Evolutionary conservation across 106 monocot genomes (phyloP).

Genomic region (Narthecium ossifragum): DNA sequence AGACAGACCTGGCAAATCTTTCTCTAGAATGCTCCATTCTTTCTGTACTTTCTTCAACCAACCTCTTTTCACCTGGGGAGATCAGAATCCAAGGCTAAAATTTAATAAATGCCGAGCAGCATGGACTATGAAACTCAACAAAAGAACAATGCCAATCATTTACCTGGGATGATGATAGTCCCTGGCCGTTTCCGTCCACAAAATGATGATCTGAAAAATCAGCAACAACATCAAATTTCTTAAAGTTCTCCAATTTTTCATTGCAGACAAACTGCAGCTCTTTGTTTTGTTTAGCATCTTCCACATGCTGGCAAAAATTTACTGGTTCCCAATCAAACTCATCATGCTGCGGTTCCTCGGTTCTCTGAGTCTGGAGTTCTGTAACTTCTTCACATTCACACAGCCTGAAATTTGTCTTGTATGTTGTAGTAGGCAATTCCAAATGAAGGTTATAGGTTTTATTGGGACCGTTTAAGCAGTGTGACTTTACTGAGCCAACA

Average conservation of each 20-base stretch:
- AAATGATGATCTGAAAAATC: constrained; percentile 89
- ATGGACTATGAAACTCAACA: neutral
- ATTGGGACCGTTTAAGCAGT: neutral
- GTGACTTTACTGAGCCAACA: constrained; percentile 17
- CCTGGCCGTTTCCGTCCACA: constrained; percentile 17
- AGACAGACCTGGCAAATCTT: constrained; percentile 16
- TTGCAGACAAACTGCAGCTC: constrained; percentile 1
- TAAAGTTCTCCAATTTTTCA: constrained; percentile 25
- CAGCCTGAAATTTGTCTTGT: constrained; percentile 1
- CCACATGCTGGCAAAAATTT: constrained; percentile 11
- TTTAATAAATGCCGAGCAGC: neutral
- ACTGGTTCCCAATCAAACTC: constrained; percentile 4
- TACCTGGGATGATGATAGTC: constrained; percentile 27
- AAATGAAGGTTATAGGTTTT: too few relatives aligned
- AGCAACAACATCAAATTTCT: constrained; percentile 63
- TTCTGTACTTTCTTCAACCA: constrained; percentile 68
- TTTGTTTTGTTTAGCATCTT: constrained; percentile 12
- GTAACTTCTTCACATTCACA: constrained; percentile 20
- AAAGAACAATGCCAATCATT: neutral
- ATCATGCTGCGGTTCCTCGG: constrained; percentile 14
- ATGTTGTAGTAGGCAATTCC: too few relatives aligned
- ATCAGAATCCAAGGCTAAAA: neutral
- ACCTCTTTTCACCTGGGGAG: constrained; percentile 46
- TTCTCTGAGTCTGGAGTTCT: constrained; percentile 20
- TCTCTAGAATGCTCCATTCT: constrained; percentile 19